Percentiles rank a stretch among this genome's conserved stretches.
These are phyloP conservation scores for Asclepias syriaca DNA, from an alignment of 257 asterid genomes.

Conservation along the genomic window DNA sequence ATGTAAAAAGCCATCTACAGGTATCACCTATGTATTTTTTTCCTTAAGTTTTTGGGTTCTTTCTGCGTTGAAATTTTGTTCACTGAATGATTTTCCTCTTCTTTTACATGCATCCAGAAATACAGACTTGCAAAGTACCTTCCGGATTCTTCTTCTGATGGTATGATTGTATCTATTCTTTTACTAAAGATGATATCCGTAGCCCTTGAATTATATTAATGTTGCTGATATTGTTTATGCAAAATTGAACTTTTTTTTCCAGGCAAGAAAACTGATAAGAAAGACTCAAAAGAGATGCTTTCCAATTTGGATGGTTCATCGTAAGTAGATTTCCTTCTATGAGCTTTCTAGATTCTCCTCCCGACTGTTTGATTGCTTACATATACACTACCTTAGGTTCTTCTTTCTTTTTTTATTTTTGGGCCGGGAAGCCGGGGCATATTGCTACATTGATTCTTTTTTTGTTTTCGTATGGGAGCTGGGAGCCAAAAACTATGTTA, in stretches of 20 bases:
- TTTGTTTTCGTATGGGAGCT: too few relatives aligned
- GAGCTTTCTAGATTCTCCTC: not conserved
- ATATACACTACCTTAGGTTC: not conserved
- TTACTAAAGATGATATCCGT: not conserved
- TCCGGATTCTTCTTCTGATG: slow-evolving; percentile 93
- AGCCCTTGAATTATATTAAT: slow-evolving; percentile 3
- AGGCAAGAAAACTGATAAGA: slow-evolving; percentile 84
- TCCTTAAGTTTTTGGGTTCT: slow-evolving; percentile 1
- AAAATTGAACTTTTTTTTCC: slow-evolving; percentile 16
- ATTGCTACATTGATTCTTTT: too few relatives aligned
- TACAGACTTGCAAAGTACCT: slow-evolving; percentile 98
- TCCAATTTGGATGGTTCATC: slow-evolving; percentile 83
- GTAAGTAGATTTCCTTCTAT: slow-evolving; percentile 50
- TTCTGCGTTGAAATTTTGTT: slow-evolving; percentile 12
- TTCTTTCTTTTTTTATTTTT: not conserved
- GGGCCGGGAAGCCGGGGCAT: too few relatives aligned
- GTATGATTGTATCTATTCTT: slow-evolving; percentile 38
- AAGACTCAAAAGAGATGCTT: slow-evolving; percentile 74
- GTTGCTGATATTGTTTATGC: slow-evolving; percentile 17
- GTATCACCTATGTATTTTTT: slow-evolving; percentile 28
- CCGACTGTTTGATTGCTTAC: slow-evolving; percentile 1
- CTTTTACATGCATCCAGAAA: slow-evolving; percentile 49
- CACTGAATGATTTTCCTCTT: slow-evolving; percentile 17
- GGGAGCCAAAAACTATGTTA: too few relatives aligned
- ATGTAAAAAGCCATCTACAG: slow-evolving; percentile 99